phyloP scores from a whole-genome alignment of 2,329 filamentous ascomycete species.

The Xylaria sp. region DNA sequence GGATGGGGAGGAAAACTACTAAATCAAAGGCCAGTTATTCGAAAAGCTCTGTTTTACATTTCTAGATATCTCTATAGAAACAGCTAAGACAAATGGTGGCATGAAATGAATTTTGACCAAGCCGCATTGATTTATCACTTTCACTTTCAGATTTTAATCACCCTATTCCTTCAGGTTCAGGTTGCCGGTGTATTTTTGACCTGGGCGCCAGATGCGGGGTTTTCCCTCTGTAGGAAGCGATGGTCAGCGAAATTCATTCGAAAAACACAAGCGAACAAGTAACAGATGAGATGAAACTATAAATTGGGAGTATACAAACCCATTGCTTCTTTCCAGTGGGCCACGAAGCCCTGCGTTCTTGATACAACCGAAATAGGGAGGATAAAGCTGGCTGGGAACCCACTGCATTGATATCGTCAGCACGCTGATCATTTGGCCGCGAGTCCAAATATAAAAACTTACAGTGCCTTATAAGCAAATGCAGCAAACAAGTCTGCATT shows the following conservation, averaged over 20 bases:
- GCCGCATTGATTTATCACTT: neutral
- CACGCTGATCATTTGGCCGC: neutral
- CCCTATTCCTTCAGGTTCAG: slow-evolving; percentile 30
- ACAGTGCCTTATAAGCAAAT: slow-evolving; percentile 41
- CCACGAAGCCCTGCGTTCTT: slow-evolving; percentile 40
- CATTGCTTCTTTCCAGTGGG: slow-evolving; percentile 44
- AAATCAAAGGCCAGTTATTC: neutral
- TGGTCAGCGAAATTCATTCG: slow-evolving; percentile 3
- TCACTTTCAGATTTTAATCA: neutral
- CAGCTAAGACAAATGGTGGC: neutral
- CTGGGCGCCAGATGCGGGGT: slow-evolving; percentile 36
- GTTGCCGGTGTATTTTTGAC: slow-evolving; percentile 35
- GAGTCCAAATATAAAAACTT: neutral
- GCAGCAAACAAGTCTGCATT: slow-evolving; percentile 41
- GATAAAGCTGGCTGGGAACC: slow-evolving; percentile 38
- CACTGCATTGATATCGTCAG: slow-evolving; percentile 29
- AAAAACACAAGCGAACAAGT: neutral
- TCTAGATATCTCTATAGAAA: slow-evolving; percentile 5
- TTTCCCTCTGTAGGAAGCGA: slow-evolving; percentile 21
- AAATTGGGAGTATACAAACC: slow-evolving; percentile 21
- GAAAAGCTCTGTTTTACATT: neutral
- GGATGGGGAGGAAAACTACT: too few species aligned
- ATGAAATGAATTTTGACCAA: neutral
- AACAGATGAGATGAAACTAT: neutral
- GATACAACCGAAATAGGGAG: slow-evolving; percentile 40